These are phyloP conservation scores for Smallanthus sonchifolius DNA, from an alignment of 129 eudicot genomes.

Conservation along the genomic window DNA sequence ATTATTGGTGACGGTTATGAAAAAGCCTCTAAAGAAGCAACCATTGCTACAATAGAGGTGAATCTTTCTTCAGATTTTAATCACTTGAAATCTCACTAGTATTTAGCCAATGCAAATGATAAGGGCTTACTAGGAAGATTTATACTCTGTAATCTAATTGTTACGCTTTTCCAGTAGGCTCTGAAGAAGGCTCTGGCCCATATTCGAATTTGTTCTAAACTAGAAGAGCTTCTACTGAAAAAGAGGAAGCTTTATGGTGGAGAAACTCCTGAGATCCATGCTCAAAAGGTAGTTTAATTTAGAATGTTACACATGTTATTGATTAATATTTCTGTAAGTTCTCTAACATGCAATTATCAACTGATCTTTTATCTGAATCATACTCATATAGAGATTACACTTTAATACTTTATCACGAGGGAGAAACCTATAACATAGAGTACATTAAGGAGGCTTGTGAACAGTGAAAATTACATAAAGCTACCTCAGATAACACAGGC, in stretches of 20 bases:
- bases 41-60: conserved; percentile 81
- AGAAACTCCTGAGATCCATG: conserved; percentile 86
- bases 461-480: not conserved
- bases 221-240: conserved; percentile 81
- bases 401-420: not conserved
- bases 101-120: not conserved
- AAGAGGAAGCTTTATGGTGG: conserved; percentile 62
- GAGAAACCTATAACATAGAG: not conserved
- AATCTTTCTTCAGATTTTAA: conserved; percentile 12
- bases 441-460: not conserved
- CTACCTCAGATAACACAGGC: not conserved
- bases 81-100: not conserved
- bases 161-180: conserved; percentile 47
- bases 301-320: not conserved
- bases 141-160: conserved; percentile 31
- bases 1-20: conserved; percentile 47
- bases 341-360: not conserved
- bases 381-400: not conserved
- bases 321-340: not conserved
- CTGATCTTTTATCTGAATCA: not conserved
- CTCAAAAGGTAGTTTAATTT: conserved; percentile 68
- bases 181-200: conserved; percentile 81
- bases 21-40: conserved; percentile 47
- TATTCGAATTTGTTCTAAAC: conserved; percentile 73
- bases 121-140: conserved; percentile 4